Base-by-base conservation (phyloP, 2,329 filamentous ascomycete genomes). In the Penicillium sp. region DNA sequence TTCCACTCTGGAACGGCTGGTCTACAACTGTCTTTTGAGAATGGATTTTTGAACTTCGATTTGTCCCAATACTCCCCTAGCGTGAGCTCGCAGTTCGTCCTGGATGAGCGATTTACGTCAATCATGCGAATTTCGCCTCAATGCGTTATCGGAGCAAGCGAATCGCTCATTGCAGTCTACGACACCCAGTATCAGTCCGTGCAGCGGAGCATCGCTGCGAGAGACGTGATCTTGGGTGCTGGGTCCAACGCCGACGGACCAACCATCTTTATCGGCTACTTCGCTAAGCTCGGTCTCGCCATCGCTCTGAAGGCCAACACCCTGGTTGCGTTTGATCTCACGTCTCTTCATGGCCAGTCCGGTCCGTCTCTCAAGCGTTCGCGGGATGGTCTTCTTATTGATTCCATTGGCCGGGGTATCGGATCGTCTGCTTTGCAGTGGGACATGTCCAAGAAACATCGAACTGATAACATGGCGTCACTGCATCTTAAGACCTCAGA, bases 181-280 rank as follows among this genome's bases (percentile, higher is more conserved):
- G 78, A 81, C 63, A 76, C 79, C n/a, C 76, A 78, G 50, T 82
- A 79, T 63, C 73, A 76, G 61, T 79, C 79, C 1, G 69, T 81
- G 14, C 79, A 81, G 62, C 75, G 77, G 54, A 76, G 75, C 55
- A 75, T 79, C 54, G 61, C 74, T 14, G 59, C 73, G 12, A 53
- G 65, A n/a, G 67, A 75, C 59, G 57, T 78, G 39, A 63, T 67
- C n/a, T 61, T 70, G n/a, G 63, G 63, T 14, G 63, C 62, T 45
- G 63, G 58, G 22, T 63, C 66, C 6, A 66, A 61, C 15, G 65
- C 61, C 38, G 60, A 67, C 59, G 66, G 66, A 12, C 68, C 69
- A 10, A 68, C 76, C 15, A 65, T 66, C 11, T 79, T 81, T 58
- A 69, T 81, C 52, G 74, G 75, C 38, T 80, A 80, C 62, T 81